phyloP scores from a whole-genome alignment of 768 basidiomycete species.

The Serendipita indica region DNA sequence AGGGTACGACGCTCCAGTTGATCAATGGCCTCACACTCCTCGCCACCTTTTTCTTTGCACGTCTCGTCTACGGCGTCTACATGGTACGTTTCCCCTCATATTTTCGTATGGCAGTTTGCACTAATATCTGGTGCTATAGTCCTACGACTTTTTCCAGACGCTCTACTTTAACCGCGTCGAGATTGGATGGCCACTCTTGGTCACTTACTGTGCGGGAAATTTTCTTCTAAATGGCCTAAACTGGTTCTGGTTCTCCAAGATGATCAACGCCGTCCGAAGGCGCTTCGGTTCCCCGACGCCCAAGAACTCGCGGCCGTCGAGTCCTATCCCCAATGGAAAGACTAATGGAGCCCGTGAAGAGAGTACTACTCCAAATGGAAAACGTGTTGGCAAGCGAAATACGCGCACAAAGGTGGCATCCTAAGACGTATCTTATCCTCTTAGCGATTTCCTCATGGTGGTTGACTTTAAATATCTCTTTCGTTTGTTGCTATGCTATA shows the following conservation, averaged over 20 bases:
- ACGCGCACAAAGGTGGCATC: too few species aligned
- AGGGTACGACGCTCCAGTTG: slow-evolving; percentile 51
- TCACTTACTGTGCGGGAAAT: slow-evolving; percentile 45
- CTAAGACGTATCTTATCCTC: too few species aligned
- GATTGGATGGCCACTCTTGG: slow-evolving; percentile 32
- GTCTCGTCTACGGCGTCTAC: slow-evolving; percentile 52
- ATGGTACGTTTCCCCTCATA: slow-evolving; percentile 18
- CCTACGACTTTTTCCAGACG: slow-evolving; percentile 48
- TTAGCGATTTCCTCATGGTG: too few species aligned
- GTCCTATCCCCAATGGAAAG: too few species aligned
- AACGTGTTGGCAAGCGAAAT: too few species aligned
- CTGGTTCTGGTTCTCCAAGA: slow-evolving; percentile 43
- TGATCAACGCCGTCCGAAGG: slow-evolving; percentile 3
- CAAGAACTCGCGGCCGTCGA: too few species aligned
- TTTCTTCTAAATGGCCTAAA: slow-evolving; percentile 57
- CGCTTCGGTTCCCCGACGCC: not conserved
- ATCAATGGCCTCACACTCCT: slow-evolving; percentile 59
- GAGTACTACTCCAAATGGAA: too few species aligned
- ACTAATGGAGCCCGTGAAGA: too few species aligned
- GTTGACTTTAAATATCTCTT: too few species aligned
- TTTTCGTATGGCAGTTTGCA: slow-evolving; percentile 23
- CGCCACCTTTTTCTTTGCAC: slow-evolving; percentile 48
- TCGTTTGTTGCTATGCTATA: too few species aligned
- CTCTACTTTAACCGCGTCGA: slow-evolving; percentile 39
- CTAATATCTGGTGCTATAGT: slow-evolving; percentile 27